phyloP scores from a whole-genome alignment of 768 basidiomycete genomes.

The Russula sp. region DNA sequence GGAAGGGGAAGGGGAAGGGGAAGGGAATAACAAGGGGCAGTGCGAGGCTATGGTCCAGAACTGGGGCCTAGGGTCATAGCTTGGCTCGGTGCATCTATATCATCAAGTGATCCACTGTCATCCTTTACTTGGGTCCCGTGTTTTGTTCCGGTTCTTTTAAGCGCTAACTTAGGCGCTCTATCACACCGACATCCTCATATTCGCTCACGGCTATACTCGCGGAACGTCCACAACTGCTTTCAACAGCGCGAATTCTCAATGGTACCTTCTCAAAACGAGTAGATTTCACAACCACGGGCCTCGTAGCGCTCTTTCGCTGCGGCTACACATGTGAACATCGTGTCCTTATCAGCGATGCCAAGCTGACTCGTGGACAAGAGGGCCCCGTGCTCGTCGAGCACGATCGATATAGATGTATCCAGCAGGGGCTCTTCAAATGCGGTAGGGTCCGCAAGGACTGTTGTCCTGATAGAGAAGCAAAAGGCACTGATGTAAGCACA shows the following conservation, averaged over 20 bases:
- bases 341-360: conserved; percentile 38
- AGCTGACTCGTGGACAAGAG: conserved; percentile 51
- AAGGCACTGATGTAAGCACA: neutral
- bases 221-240: neutral
- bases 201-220: no score
- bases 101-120: neutral
- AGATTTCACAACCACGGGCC: conserved; percentile 18
- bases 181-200: neutral
- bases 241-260: neutral
- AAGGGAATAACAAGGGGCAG: neutral
- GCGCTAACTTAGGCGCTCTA: neutral
- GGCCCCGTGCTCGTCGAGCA: conserved; percentile 45
- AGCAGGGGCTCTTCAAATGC: conserved; percentile 88
- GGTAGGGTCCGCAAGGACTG: conserved; percentile 76
- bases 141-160: neutral
- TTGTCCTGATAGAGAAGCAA: conserved; percentile 38
- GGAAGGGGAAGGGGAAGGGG: neutral
- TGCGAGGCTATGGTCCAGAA: neutral
- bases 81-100: neutral
- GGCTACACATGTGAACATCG: conserved; percentile 36
- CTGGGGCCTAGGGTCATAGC: conserved; percentile 5
- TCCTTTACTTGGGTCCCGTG: conserved; percentile 9
- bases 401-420: conserved; percentile 60
- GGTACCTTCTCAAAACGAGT: conserved; percentile 13
- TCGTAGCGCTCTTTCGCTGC: conserved; percentile 30